A percentile compares a stretch with the other conserved stretches of the same genome.
phyloP scores from a whole-genome alignment of 768 basidiomycete species.

The Cyclocybe cylindracea region DNA sequence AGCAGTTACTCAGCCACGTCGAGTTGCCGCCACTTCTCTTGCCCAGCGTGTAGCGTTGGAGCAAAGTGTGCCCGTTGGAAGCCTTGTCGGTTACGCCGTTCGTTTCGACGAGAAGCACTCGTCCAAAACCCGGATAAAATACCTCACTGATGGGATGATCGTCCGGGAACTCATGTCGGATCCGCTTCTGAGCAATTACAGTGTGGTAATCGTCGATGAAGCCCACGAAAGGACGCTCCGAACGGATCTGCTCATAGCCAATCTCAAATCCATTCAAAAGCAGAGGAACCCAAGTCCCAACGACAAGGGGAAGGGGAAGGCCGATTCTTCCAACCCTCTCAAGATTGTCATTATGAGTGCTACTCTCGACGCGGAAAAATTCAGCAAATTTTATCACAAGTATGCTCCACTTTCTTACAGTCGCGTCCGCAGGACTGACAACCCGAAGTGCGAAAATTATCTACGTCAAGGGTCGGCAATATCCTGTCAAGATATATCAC shows the following conservation, averaged over 20 bases:
- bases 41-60: constrained; percentile 89
- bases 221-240: constrained; percentile 95
- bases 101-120: constrained; percentile 88
- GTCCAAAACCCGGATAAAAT: constrained; percentile 84
- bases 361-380: constrained; percentile 93
- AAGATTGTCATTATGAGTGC: constrained; percentile 98
- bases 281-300: constrained; percentile 50
- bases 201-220: constrained; percentile 91
- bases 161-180: constrained; percentile 89
- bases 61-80: constrained; percentile 70
- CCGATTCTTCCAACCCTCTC: constrained; percentile 56
- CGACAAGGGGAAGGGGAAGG: constrained; percentile 47
- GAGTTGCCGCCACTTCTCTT: constrained; percentile 95
- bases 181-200: constrained; percentile 74
- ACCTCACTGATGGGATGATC: constrained; percentile 97
- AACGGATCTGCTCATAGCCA: constrained; percentile 92
- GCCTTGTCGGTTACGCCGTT: constrained; percentile 89
- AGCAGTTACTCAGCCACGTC: constrained; percentile 92
- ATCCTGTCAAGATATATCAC: constrained; percentile 86
- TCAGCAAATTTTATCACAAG: constrained; percentile 86
- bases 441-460: constrained; percentile 75
- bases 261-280: constrained; percentile 79
- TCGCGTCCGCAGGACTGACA: constrained; percentile 1
- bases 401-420: constrained; percentile 36
- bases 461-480: constrained; percentile 92